A percentile compares a stretch with the other conserved stretches of the same genome.
These are phyloP conservation scores for Chrysosporium keratinophilum DNA, from an alignment of 2,329 filamentous ascomycete genomes.

Conservation along the genomic window DNA sequence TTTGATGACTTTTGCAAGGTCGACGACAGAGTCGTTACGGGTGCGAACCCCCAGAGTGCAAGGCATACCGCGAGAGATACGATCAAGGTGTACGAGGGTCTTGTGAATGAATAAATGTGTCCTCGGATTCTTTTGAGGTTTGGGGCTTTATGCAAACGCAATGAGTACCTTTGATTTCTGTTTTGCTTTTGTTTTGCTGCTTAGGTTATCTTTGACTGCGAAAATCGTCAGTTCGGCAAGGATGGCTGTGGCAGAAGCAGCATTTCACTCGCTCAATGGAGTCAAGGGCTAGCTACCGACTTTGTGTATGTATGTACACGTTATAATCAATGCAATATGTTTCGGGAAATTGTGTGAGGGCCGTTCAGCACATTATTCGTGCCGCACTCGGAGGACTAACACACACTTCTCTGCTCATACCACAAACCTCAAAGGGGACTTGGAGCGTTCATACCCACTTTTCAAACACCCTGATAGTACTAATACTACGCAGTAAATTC, in stretches of 20 bases:
- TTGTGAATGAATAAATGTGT: slow-evolving; percentile 13
- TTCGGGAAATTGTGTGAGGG: background rate
- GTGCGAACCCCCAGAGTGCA: slow-evolving; percentile 36
- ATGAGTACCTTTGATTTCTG: background rate
- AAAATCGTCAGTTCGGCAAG: background rate
- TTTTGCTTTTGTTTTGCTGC: background rate
- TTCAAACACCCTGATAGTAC: background rate
- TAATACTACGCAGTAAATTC: slow-evolving; percentile 18
- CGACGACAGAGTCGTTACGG: slow-evolving; percentile 29
- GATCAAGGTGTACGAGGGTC: slow-evolving; percentile 30
- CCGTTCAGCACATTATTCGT: too few species aligned
- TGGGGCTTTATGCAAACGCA: too few species aligned
- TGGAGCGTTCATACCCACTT: background rate
- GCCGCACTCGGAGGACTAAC: too few species aligned
- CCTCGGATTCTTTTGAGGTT: background rate
- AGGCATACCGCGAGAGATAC: slow-evolving; percentile 31
- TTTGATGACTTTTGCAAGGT: slow-evolving; percentile 17
- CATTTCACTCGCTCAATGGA: background rate
- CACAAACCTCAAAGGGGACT: too few species aligned
- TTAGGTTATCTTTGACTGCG: background rate
- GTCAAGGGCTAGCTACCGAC: background rate
- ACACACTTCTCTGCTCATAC: too few species aligned
- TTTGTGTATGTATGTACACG: background rate
- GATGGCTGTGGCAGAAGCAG: background rate
- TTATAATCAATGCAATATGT: background rate